A percentile compares a stretch with the other conserved stretches of the same genome.
Evolutionary conservation across 1,284 basidiomycete genomes (phyloP).

Genomic region (Phellopilus nigrolimitatus): DNA sequence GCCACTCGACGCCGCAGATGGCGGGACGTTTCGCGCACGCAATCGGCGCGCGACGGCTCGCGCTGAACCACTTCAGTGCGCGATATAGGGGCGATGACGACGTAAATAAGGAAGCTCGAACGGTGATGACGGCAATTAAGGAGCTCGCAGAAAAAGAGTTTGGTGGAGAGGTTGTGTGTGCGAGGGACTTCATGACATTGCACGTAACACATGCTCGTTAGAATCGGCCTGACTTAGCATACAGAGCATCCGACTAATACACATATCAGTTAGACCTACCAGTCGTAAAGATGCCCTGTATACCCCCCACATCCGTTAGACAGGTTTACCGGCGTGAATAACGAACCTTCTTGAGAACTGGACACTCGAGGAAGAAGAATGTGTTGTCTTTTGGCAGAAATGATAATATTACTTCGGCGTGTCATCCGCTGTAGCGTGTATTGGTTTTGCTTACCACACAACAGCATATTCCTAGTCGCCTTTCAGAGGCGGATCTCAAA

Average conservation of each 20-base stretch:
- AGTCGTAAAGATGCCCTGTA: no score
- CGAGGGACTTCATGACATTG: slow-evolving; percentile 67
- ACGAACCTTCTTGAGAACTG: no score
- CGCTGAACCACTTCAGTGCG: slow-evolving; percentile 79
- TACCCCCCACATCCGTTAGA: no score
- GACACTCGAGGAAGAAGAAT: no score
- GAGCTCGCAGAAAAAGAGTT: slow-evolving; percentile 50
- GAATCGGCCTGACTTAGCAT: neutral
- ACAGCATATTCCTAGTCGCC: no score
- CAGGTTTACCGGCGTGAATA: no score
- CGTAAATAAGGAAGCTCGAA: slow-evolving; percentile 40
- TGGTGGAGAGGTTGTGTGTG: slow-evolving; percentile 54
- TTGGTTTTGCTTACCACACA: no score
- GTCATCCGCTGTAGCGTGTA: no score
- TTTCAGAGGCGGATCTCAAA: neutral
- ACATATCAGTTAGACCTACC: no score
- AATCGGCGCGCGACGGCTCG: slow-evolving; percentile 61
- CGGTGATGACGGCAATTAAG: slow-evolving; percentile 58
- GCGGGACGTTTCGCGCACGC: slow-evolving; percentile 78
- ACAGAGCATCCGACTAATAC: neutral
- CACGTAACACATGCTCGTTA: slow-evolving; percentile 35
- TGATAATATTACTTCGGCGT: no score
- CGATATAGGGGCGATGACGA: slow-evolving; percentile 54
- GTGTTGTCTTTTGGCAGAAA: no score
- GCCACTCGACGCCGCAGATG: slow-evolving; percentile 92